Evolutionary conservation across 139 green algal genomes (phyloP).

Genomic region (Tetradesmus obliquus): DNA sequence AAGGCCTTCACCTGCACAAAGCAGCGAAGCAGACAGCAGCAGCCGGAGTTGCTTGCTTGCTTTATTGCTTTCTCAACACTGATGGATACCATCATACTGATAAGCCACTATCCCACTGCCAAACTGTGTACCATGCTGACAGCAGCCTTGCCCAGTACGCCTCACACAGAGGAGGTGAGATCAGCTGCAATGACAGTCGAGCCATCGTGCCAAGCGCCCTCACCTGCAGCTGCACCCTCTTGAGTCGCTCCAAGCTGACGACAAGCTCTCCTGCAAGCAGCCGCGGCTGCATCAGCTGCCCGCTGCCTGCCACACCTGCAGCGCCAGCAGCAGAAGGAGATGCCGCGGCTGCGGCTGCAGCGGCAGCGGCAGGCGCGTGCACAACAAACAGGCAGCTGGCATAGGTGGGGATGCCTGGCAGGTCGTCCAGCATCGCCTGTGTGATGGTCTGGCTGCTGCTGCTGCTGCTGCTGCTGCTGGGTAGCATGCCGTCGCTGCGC

Average conservation of each 20-base stretch:
- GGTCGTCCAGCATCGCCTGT: not conserved
- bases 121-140: too few species aligned
- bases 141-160: too few species aligned
- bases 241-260: slow-evolving; percentile 9
- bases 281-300: slow-evolving; percentile 4
- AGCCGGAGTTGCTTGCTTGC: not conserved
- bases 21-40: not conserved
- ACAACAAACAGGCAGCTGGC: slow-evolving; percentile 24
- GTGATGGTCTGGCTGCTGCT: not conserved
- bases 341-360: not conserved
- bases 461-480: not conserved
- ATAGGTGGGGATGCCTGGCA: not conserved
- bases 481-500: slow-evolving; percentile 28
- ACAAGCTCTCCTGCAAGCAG: slow-evolving; percentile 13
- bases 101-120: not conserved
- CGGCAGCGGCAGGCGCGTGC: not conserved
- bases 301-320: not conserved
- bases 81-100: slow-evolving; percentile 3
- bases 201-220: not conserved
- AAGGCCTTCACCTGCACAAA: slow-evolving; percentile 15
- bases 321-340: not conserved
- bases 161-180: too few species aligned
- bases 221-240: slow-evolving; percentile 34
- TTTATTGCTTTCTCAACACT: not conserved
- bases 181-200: slow-evolving; percentile 16